Conservation (phyloP, 441 rosid species). For the Flueggea neowawraea region DNA sequence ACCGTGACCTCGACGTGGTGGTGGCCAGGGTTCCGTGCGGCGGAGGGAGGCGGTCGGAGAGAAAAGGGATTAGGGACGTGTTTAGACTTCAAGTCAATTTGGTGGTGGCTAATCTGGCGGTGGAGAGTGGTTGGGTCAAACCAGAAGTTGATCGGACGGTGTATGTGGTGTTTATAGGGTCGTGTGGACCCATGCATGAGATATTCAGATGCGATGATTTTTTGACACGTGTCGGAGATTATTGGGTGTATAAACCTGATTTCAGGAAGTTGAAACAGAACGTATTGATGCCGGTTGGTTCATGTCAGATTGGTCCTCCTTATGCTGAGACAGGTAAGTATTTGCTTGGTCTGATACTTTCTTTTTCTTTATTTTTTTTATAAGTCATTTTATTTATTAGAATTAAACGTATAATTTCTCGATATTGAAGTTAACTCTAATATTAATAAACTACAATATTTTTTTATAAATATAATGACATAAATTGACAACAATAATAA, state of each 20-base stretch:
- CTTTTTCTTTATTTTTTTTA: no score
- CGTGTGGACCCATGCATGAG: constrained; percentile 79
- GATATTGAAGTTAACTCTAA: no score
- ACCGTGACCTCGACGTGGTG: constrained; percentile 54
- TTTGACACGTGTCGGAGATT: constrained; percentile 42
- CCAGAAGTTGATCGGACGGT: constrained; percentile 30
- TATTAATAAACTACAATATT: no score
- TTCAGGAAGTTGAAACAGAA: constrained; percentile 43
- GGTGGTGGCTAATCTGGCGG: constrained; percentile 68
- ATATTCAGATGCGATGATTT: constrained; percentile 70
- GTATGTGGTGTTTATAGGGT: constrained; percentile 50
- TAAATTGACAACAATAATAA: no score
- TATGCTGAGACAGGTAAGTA: constrained; percentile 38
- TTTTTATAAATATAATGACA: no score
- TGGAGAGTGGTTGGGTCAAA: constrained; percentile 23
- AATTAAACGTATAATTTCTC: no score
- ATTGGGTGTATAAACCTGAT: constrained; percentile 66
- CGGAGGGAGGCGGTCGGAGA: constrained; percentile 15
- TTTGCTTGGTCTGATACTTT: constrained; percentile 8
- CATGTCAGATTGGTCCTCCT: constrained; percentile 67
- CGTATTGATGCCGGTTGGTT: constrained; percentile 65
- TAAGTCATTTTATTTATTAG: no score
- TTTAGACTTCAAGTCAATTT: constrained; percentile 75
- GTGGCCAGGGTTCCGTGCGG: constrained; percentile 68
- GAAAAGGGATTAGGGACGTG: constrained; percentile 56